These are phyloP conservation scores for Lactifluus piperatus DNA, from an alignment of 768 basidiomycete genomes.

Conservation along the genomic window DNA sequence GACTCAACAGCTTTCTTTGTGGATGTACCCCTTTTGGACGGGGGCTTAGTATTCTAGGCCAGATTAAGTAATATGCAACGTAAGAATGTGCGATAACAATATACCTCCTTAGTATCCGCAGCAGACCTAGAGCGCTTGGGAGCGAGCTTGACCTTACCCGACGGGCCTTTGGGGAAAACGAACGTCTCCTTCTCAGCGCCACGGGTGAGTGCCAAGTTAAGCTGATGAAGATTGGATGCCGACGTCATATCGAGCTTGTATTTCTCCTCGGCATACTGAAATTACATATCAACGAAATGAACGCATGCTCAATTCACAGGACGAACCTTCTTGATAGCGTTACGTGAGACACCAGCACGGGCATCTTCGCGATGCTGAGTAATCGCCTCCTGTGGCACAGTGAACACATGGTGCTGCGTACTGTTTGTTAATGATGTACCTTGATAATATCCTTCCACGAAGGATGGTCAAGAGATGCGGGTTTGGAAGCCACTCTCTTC, in stretches of 20 bases:
- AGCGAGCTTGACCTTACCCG: constrained; percentile 70
- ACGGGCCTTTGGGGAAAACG: constrained; percentile 52
- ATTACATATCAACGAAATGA: not conserved
- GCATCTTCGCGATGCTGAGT: constrained; percentile 51
- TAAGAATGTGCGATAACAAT: not conserved
- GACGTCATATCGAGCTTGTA: constrained; percentile 43
- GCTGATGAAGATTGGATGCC: constrained; percentile 35
- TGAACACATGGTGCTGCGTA: not conserved
- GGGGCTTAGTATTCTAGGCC: constrained; percentile 30
- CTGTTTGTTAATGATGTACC: constrained; percentile 18
- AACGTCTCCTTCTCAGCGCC: constrained; percentile 46
- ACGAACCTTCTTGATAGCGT: constrained; percentile 54
- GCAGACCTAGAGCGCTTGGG: constrained; percentile 38
- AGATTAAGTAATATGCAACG: constrained; percentile 13
- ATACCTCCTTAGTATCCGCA: constrained; percentile 52
- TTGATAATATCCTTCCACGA: constrained; percentile 35
- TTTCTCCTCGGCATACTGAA: constrained; percentile 44
- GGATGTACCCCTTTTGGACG: constrained; percentile 23
- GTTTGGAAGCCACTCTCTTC: constrained; percentile 16
- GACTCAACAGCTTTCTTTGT: constrained; percentile 23
- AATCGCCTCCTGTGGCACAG: constrained; percentile 58
- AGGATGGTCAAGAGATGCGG: constrained; percentile 24
- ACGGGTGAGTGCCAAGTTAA: constrained; percentile 46
- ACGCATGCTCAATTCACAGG: no score
- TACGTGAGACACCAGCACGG: constrained; percentile 66